Percentiles rank a stretch among this genome's conserved stretches.
Conservation (phyloP, 441 rosid species). For the Daphne laureola region DNA sequence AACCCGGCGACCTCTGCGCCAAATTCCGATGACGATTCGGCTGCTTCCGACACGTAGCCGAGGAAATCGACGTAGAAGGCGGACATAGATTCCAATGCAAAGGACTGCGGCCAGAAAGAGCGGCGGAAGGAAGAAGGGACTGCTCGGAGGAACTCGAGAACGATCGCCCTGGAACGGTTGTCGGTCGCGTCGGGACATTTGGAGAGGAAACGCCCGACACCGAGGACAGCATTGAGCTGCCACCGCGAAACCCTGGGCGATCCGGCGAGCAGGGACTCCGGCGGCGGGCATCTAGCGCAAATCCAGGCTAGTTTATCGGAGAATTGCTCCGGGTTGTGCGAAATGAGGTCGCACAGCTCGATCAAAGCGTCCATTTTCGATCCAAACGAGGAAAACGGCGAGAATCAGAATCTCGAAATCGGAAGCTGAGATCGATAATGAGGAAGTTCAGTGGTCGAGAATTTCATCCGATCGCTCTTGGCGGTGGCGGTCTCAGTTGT, state of each 20-base stretch:
- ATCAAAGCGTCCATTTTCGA: conserved; percentile 67
- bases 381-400: conserved; percentile 1
- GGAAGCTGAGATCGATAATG: background rate
- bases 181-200: conserved; percentile 40
- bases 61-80: conserved; percentile 61
- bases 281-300: conserved; percentile 85
- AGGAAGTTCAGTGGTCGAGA: background rate
- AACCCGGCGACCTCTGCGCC: conserved; percentile 52
- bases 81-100: conserved; percentile 39
- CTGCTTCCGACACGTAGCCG: conserved; percentile 42
- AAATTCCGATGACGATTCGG: conserved; percentile 51
- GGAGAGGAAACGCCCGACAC: conserved; percentile 66
- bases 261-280: conserved; percentile 45
- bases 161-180: conserved; percentile 48
- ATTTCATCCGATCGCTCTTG: conserved; percentile 5
- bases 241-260: conserved; percentile 74
- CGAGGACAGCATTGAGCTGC: conserved; percentile 84
- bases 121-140: conserved; percentile 60
- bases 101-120: conserved; percentile 90
- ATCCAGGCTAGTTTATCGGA: conserved; percentile 77
- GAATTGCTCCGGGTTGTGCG: conserved; percentile 65
- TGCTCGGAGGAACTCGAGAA: conserved; percentile 57
- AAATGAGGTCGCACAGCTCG: conserved; percentile 76
- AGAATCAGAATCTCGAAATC: conserved; percentile 4
- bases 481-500: background rate